These are phyloP conservation scores for Marsdenia floribunda DNA, from an alignment of 257 asterid species.

Conservation along the genomic window DNA sequence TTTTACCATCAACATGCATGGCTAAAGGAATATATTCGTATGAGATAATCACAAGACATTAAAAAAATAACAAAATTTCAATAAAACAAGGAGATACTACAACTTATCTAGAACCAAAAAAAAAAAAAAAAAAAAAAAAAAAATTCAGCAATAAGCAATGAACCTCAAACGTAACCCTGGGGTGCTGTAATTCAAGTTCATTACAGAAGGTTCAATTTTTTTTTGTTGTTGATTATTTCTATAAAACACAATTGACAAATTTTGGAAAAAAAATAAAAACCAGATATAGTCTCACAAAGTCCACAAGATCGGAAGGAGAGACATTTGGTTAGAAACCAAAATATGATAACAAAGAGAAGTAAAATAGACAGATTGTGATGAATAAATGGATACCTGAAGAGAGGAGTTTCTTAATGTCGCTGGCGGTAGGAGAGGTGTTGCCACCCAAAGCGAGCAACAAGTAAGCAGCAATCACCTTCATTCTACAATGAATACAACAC, in stretches of 20 bases:
- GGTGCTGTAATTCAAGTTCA: not conserved
- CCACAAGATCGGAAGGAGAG: not conserved
- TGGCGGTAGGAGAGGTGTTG: constrained; percentile 34
- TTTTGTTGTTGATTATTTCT: not conserved
- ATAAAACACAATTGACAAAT: not conserved
- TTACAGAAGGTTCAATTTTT: not conserved
- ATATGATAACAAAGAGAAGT: not conserved
- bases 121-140: not conserved
- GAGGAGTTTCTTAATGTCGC: constrained; percentile 41
- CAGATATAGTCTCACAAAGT: not conserved
- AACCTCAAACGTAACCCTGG: not conserved
- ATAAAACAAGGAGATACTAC: not conserved
- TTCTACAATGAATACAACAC: constrained; percentile 12
- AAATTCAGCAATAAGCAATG: not conserved
- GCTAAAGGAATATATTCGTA: not conserved
- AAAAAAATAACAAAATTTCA: not conserved
- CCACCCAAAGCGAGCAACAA: constrained; percentile 60
- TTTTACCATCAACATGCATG: not conserved
- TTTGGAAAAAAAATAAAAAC: not conserved
- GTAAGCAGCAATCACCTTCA: constrained; percentile 52
- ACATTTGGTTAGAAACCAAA: not conserved
- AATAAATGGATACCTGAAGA: constrained; percentile 25
- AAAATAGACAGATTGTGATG: not conserved
- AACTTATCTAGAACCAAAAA: not conserved
- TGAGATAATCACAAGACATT: not conserved